Evolutionary conservation across 768 basidiomycete genomes (phyloP), one percentile per base, ranked within the genome.

Genomic region (Lactifluus volemus): DNA sequence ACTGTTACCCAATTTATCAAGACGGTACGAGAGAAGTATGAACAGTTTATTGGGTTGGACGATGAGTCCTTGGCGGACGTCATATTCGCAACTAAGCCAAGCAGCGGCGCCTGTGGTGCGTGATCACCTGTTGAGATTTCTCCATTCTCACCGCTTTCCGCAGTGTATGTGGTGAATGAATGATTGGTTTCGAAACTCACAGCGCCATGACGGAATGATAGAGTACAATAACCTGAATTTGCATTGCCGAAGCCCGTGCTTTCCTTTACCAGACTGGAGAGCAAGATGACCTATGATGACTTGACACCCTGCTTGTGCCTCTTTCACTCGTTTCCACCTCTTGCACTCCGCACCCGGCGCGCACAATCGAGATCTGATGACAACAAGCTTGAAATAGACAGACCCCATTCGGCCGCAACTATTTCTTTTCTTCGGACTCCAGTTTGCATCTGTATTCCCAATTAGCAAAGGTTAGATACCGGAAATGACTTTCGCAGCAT

Each of bases 61-160:
- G 80, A 80, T 12, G 83, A 84, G 29, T 74, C 76, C 49, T 68
- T 94, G 45, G 72, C 73, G 41, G 84, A 88, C 61, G 86, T 80
- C 11, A 83, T 92, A 52, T 93, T 95, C 70, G 88, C 88, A 29
- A 94, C 91, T 6, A 84, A 83, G 67, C 92, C 91, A 7, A 87
- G 90, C 59, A 82, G 79, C 59, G 92, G 92, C 7, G 92, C 89
- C 15, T 89, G 85, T 73, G 84, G 89, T 89, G 69, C 67, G 84
- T 81, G 44, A 8, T 41, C 1, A 30, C 9, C 2, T 36, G 1
- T 30, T 9, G 10, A 19, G n/a, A 32, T 15, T 17, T 34, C 39
- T 50, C 38, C 4, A 6, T 36, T 10, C 47, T 39, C 17, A 47
- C 21, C 17, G 47, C 2, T 14, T 19, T 41, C 12, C 11, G 4